Conservation (phyloP, 805 yeast genomes). For the Grigorovia humatica region DNA sequence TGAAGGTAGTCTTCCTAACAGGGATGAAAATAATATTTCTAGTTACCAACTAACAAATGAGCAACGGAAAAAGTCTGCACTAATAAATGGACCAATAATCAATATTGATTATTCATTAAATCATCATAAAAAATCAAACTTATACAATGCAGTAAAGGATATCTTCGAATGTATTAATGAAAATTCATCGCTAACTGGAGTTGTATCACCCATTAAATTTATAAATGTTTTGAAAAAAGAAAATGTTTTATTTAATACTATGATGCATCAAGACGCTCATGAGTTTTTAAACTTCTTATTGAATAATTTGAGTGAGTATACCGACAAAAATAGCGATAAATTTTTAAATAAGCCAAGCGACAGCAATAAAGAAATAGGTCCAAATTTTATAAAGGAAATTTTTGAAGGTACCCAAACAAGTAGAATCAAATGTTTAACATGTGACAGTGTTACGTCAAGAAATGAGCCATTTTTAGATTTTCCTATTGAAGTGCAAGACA, state of each 20-base stretch:
- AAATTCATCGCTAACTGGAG: slow-evolving; percentile 58
- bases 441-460: slow-evolving; percentile 71
- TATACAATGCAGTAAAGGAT: slow-evolving; percentile 68
- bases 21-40: neutral
- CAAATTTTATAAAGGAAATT: slow-evolving; percentile 49
- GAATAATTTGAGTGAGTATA: slow-evolving; percentile 53
- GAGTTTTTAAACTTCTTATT: slow-evolving; percentile 83
- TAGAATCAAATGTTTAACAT: slow-evolving; percentile 83
- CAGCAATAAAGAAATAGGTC: slow-evolving; percentile 11
- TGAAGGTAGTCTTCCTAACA: neutral
- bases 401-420: slow-evolving; percentile 82
- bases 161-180: slow-evolving; percentile 75
- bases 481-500: slow-evolving; percentile 73
- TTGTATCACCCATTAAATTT: slow-evolving; percentile 70
- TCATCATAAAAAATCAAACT: slow-evolving; percentile 26
- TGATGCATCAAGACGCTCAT: slow-evolving; percentile 98
- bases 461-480: slow-evolving; percentile 83
- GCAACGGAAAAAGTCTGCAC: slow-evolving; percentile 68
- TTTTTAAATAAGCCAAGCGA: neutral
- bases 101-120: slow-evolving; percentile 57
- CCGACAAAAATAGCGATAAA: slow-evolving; percentile 14
- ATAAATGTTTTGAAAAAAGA: slow-evolving; percentile 69
- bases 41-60: slow-evolving; percentile 36
- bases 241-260: slow-evolving; percentile 75
- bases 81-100: slow-evolving; percentile 70